These are phyloP conservation scores for Physcia stellaris DNA, from an alignment of 495 filamentous ascomycete species.

Conservation along the genomic window DNA sequence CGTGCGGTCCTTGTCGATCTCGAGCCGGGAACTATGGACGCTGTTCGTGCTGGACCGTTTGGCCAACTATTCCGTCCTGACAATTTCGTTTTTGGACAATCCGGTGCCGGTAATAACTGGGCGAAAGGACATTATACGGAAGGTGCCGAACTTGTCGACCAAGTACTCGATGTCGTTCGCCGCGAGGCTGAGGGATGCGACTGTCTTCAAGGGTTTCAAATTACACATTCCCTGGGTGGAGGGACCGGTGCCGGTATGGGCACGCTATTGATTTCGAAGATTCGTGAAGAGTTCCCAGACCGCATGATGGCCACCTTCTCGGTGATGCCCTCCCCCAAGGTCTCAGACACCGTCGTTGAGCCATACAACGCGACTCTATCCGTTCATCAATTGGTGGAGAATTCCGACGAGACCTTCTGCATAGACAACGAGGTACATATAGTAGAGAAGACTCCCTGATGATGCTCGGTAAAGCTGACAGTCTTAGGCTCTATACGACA, in stretches of 20 bases:
- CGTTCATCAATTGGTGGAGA: slow-evolving; percentile 98
- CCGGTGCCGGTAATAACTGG: slow-evolving; percentile 99
- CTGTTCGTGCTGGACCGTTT: slow-evolving; percentile 96
- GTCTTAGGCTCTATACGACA: slow-evolving; percentile 83
- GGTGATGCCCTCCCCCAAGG: slow-evolving; percentile 98
- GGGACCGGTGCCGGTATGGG: slow-evolving; percentile 99
- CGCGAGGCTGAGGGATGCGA: slow-evolving; percentile 98
- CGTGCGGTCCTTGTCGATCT: slow-evolving; percentile 99
- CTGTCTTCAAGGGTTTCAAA: slow-evolving; percentile 99
- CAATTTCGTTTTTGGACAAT: slow-evolving; percentile 99
- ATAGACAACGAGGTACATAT: slow-evolving; percentile 95
- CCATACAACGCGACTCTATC: slow-evolving; percentile 99
- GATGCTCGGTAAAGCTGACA: too few relatives aligned
- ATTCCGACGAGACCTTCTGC: slow-evolving; percentile 99
- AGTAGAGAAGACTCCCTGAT: too few relatives aligned
- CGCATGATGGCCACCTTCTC: slow-evolving; percentile 99
- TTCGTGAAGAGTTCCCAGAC: slow-evolving; percentile 99
- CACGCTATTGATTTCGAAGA: slow-evolving; percentile 99
- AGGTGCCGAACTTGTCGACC: slow-evolving; percentile 96
- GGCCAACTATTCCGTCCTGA: slow-evolving; percentile 99
- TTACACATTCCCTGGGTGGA: slow-evolving; percentile 99
- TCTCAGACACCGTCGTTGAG: slow-evolving; percentile 99
- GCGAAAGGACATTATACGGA: slow-evolving; percentile 99
- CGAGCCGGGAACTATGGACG: slow-evolving; percentile 97
- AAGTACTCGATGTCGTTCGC: slow-evolving; percentile 96